Evolutionary conservation across 192 early-diverging fungal genomes (phyloP), one percentile per base, ranked within the genome.

Genomic region (Podochytrium sp.): DNA sequence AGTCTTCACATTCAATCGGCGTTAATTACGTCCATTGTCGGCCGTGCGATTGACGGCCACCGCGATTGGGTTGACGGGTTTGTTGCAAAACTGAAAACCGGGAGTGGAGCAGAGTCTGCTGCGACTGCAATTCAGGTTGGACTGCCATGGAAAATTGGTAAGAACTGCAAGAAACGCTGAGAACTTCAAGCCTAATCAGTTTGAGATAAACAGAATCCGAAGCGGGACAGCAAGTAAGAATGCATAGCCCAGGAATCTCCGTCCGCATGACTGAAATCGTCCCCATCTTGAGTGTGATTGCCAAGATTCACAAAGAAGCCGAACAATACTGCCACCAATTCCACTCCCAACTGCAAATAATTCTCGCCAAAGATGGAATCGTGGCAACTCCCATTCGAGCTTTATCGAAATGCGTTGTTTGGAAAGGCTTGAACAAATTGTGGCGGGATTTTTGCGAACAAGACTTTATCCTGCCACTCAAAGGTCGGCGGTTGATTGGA

Each of bases 181-280:
- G n/a, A 62, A 47, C 43, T 47, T 16, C n/a, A 20, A 47, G 43
- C 10, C 43, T 10, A 16, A 10, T 47, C 10, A 47, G 12, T 47
- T 20, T 16, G 10, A 47, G 10, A 47, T 43, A 20, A n/a, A 18
- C 29, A 55, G 52, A 66, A 12, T 25, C 64, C 69, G 73, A 74
- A 18, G 35, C 41, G 20, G 75, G 77, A 12, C 71, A 67, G 33
- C 80, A 76, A 6, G 64, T 81, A 39, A 76, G 67, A 2, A 87
- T 87, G 86, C 86, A 87, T 61, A 75, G 82, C 62, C 67, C 79
- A 7, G 74, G 60, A 1, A 73, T 81, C 3, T 72, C 70, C 0
- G 18, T 83, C 27, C 57, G 77, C 4, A 78, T 87, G 53, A 76
- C 79, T n/a, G 86, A 87, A 58, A 59, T 87, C 29, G 73, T 85